Base-by-base conservation (phyloP, 2,329 filamentous ascomycete genomes). In the Chaetomium strumarium region DNA sequence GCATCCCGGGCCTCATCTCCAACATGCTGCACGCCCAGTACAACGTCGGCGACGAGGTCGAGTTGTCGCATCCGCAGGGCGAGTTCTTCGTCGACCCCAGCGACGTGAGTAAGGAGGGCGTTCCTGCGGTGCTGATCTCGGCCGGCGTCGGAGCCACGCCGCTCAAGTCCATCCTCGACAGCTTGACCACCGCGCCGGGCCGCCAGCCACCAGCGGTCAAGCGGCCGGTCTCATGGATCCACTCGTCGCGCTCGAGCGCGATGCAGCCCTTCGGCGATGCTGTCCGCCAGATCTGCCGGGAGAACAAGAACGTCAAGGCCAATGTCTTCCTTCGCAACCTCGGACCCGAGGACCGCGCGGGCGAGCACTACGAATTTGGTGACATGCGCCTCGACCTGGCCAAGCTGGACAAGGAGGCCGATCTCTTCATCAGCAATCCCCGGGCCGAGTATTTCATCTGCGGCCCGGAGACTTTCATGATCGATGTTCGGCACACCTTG, bases 391-490 rank as follows among this genome's bases (percentile, higher is more conserved):
- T 88, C 14, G 74, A 82, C 52, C 65, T 90, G n/a, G 67, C 71
- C 31, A 75, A 72, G 50, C 64, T 88, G 36, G 75, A 79, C 57
- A 65, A 68, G 20, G 70, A 78, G 9, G 63, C 68, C 0, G 72
- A 79, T 42, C 69, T 91, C n/a, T 80, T 76, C 58, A 64, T 84
- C 1, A 69, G 73, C 17, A 71, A 85, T 59, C 46, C 67, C 1
- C 68, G 68, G 40, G 75, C 87, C 0, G 73, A 83, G 62, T 91
- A 90, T 66, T 90, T 80, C 60, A 70, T 88, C 49, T 91, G 88
- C 63, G 88, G 87, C 0, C 86, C 87, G 0, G 74, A 76, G 55
- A 64, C 66, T 8, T 91, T 90, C 72, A 91, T 91, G 88, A 61
- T 75, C 10, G 77, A 80, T 36, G 70, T 79, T 19, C 72, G 79